Evolutionary conservation across 768 basidiomycete genomes (phyloP).

Genomic region (Plicaturopsis crispa): DNA sequence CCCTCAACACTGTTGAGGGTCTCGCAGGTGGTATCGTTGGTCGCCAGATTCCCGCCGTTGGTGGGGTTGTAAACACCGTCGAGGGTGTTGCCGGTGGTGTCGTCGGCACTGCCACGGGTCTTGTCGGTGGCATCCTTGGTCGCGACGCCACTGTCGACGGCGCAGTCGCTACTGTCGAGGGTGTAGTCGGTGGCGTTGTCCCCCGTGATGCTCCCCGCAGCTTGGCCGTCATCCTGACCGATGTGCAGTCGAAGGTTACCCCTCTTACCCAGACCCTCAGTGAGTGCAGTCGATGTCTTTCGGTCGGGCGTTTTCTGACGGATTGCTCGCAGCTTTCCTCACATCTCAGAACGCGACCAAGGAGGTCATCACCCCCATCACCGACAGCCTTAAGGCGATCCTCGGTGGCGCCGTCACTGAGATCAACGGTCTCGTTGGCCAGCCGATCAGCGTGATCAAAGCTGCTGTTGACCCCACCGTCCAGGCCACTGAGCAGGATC

Average conservation of each 20-base stretch:
- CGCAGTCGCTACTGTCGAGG: slow-evolving; percentile 8
- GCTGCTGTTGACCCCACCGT: slow-evolving; percentile 13
- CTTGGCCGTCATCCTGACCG: slow-evolving; percentile 20
- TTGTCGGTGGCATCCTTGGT: background rate
- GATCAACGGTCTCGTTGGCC: slow-evolving; percentile 19
- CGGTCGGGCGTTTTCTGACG: background rate
- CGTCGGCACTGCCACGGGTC: background rate
- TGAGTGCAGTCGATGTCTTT: slow-evolving; percentile 10
- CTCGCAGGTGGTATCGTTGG: no score
- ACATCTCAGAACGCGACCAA: slow-evolving; percentile 16
- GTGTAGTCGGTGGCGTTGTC: slow-evolving; percentile 6
- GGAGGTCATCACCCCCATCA: slow-evolving; percentile 11
- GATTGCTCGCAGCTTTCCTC: slow-evolving; percentile 16
- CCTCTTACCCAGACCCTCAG: slow-evolving; percentile 15
- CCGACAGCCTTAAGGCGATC: slow-evolving; percentile 15
- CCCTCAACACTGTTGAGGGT: background rate
- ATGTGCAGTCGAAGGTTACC: slow-evolving; percentile 9
- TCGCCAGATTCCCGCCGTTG: no score
- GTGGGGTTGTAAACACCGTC: no score
- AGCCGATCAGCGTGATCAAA: slow-evolving; percentile 16
- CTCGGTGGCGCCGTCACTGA: slow-evolving; percentile 14
- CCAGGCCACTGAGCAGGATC: slow-evolving; percentile 15
- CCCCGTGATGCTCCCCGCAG: slow-evolving; percentile 8
- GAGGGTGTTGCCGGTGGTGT: slow-evolving; percentile 1
- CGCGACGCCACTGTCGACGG: slow-evolving; percentile 1